Base-by-base conservation (phyloP, 805 yeast genomes). In the Hanseniaspora mollemarum region DNA sequence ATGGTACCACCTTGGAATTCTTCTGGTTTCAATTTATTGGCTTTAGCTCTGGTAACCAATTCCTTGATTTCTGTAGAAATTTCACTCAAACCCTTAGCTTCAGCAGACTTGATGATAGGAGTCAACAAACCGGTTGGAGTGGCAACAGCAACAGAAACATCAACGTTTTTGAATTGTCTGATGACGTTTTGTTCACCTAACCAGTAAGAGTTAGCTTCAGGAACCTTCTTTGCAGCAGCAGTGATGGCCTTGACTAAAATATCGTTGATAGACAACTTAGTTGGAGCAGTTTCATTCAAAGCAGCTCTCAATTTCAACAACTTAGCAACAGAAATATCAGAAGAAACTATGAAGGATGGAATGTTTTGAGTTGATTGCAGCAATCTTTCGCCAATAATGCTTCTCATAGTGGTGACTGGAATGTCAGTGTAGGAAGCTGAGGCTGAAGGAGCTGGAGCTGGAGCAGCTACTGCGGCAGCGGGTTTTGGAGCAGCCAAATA, bases 1-100 rank as follows among this genome's bases (percentile, higher is more conserved):
- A 92, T 86, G 60, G 98, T 88, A 65, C 99, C 99, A 62, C 99
- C 99, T 77, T 87, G 95, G 81, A 84, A 92, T 73, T 92, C 98
- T 69, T 87, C 94, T 56, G 99, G 99, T 58, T 71, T 65, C 67
- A 92, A 80, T 75, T 90, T 92, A 71, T 87, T 87, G 54, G 76
- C 87, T 71, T 90, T 87, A 55, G 99, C 99, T 71, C 92, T 86
- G 76, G 84, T 84, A 59, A 96, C 97, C 59, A 92, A 76, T 60
- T 83, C 96, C 75, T 92, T 92, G 62, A 86, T 77, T 66, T 82
- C 86, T 54, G 67, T 66, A 39, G 97, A 90, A 63, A 92, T 92
- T 32, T 79, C 62, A 51, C 80, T 77, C 55, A 92, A 77, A 39
- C 98, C 98, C 75, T 83, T 86, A 53, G 81, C 59, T 64, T 92